Percentiles rank a stretch among this genome's conserved stretches.
These are phyloP conservation scores for Parastagonospora avenae DNA, from an alignment of 2,329 filamentous ascomycete genomes.

Conservation along the genomic window DNA sequence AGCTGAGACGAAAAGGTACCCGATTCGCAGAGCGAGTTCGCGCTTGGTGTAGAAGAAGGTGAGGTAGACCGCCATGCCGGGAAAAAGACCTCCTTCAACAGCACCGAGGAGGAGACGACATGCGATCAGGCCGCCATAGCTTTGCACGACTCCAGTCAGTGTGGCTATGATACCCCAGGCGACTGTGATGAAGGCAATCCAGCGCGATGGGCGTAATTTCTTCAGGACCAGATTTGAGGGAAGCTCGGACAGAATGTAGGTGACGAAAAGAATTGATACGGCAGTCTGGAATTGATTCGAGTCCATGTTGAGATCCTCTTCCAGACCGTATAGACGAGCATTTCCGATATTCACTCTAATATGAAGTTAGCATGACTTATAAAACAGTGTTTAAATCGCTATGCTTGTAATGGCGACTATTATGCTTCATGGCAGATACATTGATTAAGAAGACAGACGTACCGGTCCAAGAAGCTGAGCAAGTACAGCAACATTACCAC, in stretches of 20 bases:
- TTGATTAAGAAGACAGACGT: constrained; percentile 32
- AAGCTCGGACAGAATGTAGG: constrained; percentile 53
- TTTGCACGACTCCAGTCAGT: constrained; percentile 69
- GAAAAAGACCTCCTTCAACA: constrained; percentile 73
- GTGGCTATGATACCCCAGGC: constrained; percentile 66
- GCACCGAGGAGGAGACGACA: constrained; percentile 71
- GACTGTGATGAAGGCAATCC: constrained; percentile 66
- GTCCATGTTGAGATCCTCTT: constrained; percentile 64
- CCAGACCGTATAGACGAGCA: constrained; percentile 66
- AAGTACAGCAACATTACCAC: constrained; percentile 73
- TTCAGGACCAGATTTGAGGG: constrained; percentile 56
- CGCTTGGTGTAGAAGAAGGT: constrained; percentile 78
- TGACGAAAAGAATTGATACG: constrained; percentile 52
- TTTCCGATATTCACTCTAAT: constrained; percentile 71
- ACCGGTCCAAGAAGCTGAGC: constrained; percentile 76
- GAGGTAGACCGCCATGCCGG: constrained; percentile 70
- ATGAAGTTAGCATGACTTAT: constrained; percentile 10
- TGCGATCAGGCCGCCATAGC: constrained; percentile 68
- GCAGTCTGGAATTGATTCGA: constrained; percentile 70
- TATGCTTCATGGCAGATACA: no score
- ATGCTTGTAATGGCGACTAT: neutral
- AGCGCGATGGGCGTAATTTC: constrained; percentile 51
- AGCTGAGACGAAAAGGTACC: constrained; percentile 73
- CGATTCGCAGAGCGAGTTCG: constrained; percentile 73
- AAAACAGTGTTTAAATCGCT: neutral